phyloP scores from a whole-genome alignment of 2,329 filamentous ascomycete genomes.

The Hypocreales sp. region DNA sequence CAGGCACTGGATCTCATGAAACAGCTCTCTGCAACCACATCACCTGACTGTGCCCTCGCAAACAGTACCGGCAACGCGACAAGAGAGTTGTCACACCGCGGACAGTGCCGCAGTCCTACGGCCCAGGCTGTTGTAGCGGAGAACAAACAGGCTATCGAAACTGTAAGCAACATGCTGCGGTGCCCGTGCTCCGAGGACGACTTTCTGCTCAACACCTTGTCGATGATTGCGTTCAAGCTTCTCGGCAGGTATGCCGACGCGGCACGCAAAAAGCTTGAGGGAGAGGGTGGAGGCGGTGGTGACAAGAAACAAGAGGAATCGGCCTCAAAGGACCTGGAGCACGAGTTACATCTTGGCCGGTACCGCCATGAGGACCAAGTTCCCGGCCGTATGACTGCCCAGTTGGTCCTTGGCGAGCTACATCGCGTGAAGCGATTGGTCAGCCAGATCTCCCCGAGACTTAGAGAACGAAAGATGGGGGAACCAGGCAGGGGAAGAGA shows the following conservation, averaged over 20 bases:
- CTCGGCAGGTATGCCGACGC: constrained; percentile 12
- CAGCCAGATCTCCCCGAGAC: constrained; percentile 9
- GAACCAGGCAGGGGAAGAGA: no score
- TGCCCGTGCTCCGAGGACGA: constrained; percentile 15
- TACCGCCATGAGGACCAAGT: not conserved
- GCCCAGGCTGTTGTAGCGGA: not conserved
- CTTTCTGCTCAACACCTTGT: constrained; percentile 14
- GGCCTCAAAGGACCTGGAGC: not conserved
- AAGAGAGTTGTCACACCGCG: no score
- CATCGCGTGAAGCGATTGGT: constrained; percentile 15
- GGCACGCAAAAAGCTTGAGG: not conserved
- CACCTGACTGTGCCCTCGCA: not conserved
- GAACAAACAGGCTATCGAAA: constrained; percentile 3
- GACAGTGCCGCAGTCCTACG: no score
- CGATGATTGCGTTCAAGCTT: constrained; percentile 16
- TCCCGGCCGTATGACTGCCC: constrained; percentile 3
- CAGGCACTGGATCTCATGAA: constrained; percentile 1
- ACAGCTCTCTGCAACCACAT: not conserved
- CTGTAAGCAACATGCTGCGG: constrained; percentile 9
- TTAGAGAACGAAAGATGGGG: constrained; percentile 1
- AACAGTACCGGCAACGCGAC: no score
- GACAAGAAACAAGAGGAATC: no score
- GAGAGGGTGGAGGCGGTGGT: not conserved
- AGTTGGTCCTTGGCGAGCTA: constrained; percentile 17
- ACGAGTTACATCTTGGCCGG: not conserved